phyloP scores from a whole-genome alignment of 495 filamentous ascomycete genomes.

The Parmelia sp. region DNA sequence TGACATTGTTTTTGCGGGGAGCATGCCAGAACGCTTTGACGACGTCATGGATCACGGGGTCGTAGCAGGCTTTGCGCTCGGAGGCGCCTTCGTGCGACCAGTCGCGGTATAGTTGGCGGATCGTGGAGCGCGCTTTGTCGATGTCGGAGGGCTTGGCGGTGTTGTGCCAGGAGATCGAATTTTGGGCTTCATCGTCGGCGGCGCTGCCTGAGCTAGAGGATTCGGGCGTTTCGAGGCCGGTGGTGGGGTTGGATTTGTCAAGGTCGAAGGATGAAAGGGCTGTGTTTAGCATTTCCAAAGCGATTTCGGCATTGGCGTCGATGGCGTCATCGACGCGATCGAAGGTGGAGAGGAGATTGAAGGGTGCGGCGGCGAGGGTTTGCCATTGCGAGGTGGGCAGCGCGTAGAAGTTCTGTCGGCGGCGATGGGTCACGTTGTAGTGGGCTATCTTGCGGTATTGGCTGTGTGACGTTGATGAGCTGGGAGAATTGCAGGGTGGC shows the following conservation, averaged over 20 bases:
- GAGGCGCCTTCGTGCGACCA: constrained; percentile 73
- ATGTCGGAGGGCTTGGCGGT: constrained; percentile 62
- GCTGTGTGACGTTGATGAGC: constrained; percentile 36
- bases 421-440: constrained; percentile 77
- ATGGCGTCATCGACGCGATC: constrained; percentile 79
- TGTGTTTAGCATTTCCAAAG: constrained; percentile 61
- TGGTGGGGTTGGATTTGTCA: constrained; percentile 11
- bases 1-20: constrained; percentile 38
- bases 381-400: constrained; percentile 78
- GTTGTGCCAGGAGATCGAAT: constrained; percentile 48
- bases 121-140: constrained; percentile 83
- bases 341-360: constrained; percentile 72
- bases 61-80: constrained; percentile 72
- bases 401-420: constrained; percentile 85
- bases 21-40: constrained; percentile 43
- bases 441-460: constrained; percentile 81
- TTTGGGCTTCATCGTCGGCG: constrained; percentile 31
- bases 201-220: neutral
- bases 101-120: constrained; percentile 91
- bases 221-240: neutral
- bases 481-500: constrained; percentile 1
- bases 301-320: constrained; percentile 77
- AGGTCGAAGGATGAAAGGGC: constrained; percentile 63
- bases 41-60: constrained; percentile 61
- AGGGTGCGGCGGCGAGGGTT: constrained; percentile 70